Percentiles rank a stretch among this genome's conserved stretches.
These are phyloP conservation scores for Tylopilus plumbeoviolaceoides DNA, from an alignment of 768 basidiomycete genomes.

Conservation along the genomic window DNA sequence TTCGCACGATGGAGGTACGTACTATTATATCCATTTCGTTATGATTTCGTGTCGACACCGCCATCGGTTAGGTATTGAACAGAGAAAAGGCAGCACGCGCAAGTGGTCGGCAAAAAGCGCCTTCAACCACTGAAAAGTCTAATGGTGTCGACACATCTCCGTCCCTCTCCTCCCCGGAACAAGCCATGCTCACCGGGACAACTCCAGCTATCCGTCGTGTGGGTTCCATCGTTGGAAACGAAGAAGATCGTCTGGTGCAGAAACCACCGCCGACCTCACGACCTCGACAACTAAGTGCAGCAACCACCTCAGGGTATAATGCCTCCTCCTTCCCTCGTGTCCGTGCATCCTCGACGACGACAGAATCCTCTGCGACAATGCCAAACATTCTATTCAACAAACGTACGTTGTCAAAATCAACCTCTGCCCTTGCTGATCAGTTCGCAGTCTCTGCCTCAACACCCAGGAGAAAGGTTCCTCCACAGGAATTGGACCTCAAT, in stretches of 20 bases:
- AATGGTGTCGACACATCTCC: slow-evolving; percentile 16
- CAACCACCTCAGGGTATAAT: slow-evolving; percentile 35
- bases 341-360: slow-evolving; percentile 33
- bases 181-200: slow-evolving; percentile 29
- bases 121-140: slow-evolving; percentile 22
- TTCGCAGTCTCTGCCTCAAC: slow-evolving; percentile 19
- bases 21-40: slow-evolving; percentile 15
- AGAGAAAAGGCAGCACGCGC: slow-evolving; percentile 57
- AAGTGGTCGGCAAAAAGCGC: slow-evolving; percentile 26
- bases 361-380: slow-evolving; percentile 21
- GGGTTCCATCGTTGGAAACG: slow-evolving; percentile 63
- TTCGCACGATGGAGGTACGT: slow-evolving; percentile 90
- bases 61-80: slow-evolving; percentile 54
- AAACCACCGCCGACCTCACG: slow-evolving; percentile 38
- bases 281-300: slow-evolving; percentile 44
- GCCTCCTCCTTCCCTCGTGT: slow-evolving; percentile 25
- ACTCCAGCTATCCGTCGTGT: slow-evolving; percentile 51
- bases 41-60: slow-evolving; percentile 10
- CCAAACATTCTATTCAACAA: slow-evolving; percentile 21
- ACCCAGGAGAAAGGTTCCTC: slow-evolving; percentile 21
- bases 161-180: slow-evolving; percentile 19
- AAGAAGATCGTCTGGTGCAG: slow-evolving; percentile 35
- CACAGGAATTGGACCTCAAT: slow-evolving; percentile 29
- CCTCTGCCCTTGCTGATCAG: slow-evolving; percentile 30
- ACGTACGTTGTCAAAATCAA: slow-evolving; percentile 26